Base-by-base conservation (phyloP, 2,329 filamentous ascomycete genomes). In the Ustulina deusta region DNA sequence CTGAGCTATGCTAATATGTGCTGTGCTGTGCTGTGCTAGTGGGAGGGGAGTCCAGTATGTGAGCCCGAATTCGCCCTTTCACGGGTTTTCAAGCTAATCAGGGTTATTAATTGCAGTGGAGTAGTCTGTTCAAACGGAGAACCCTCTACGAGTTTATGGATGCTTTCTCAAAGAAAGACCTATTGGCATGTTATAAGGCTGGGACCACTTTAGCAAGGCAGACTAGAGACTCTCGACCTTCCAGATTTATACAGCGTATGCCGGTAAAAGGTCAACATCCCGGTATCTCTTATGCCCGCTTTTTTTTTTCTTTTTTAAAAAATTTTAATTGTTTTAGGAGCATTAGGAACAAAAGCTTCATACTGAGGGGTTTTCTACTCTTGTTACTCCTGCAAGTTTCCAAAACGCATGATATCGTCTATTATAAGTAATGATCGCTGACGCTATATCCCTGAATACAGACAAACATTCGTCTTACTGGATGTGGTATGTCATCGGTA, bases 401-500 rank as follows among this genome's bases (percentile, higher is more conserved):
- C 6, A 22, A 5, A 2, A 1, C 17, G 42, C 42, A 4, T 2
- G n/a, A 46, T 22, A 27, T 22, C 29, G 1, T 29, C 20, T 27
- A 32, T 5, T 40, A 40, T 5, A 40, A n/a, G n/a, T 17, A 17
- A 22, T 3, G n/a, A n/a, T 38, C 25, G 17, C 58, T 61, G 10
- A 61, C 34, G 15, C 10, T 40, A 6, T 22, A 22, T 1, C 20
- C 20, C 44, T 22, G 6, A 29, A 51, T 38, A 6, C 27, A 59
- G 38, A 27, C 4, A 6, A n/a, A 27, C 3, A 11, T n/a, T n/a
- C n/a, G 36, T 10, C n/a, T 32, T 1, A 1, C 3, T 62, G 49
- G 59, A 17, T 38, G 27, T 62, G 49, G 40, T 34, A 56, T 56
- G 6, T 11, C 32, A 34, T 57, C 27, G 52, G 52, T 63, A 25